phyloP scores from a whole-genome alignment of 2,329 filamentous ascomycete species.

The Calonectria multiphialidica region DNA sequence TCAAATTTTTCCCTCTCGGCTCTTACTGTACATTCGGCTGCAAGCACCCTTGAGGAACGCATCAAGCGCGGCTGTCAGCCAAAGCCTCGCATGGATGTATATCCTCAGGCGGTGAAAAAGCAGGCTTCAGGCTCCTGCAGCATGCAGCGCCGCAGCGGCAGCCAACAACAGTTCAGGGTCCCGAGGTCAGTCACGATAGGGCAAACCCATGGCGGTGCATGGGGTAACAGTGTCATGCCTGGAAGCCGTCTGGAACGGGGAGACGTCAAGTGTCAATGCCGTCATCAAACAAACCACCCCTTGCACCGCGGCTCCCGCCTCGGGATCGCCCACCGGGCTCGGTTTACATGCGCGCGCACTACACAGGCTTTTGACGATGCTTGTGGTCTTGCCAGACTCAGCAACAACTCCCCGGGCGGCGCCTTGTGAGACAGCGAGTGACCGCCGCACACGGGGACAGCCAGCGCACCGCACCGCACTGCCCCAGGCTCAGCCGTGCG shows the following conservation, averaged over 20 bases:
- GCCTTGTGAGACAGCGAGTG: background rate
- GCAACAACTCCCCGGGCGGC: background rate
- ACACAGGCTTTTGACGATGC: background rate
- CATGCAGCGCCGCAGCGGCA: background rate
- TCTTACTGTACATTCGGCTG: background rate
- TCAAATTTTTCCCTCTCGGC: background rate
- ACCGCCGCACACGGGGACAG: background rate
- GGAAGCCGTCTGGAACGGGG: conserved; percentile 10
- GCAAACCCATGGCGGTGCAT: background rate
- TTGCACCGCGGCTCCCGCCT: background rate
- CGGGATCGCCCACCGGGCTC: background rate
- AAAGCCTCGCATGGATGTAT: background rate
- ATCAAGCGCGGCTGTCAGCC: conserved; percentile 12
- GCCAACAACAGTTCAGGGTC: conserved; percentile 6
- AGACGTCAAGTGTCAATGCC: conserved; percentile 17
- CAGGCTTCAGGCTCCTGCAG: background rate
- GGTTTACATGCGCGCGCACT: background rate
- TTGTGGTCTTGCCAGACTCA: background rate
- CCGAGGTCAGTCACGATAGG: background rate
- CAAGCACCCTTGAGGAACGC: background rate
- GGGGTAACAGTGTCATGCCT: conserved; percentile 7
- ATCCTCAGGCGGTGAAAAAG: conserved; percentile 15
- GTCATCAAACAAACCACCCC: background rate
- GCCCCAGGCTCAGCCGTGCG: background rate
- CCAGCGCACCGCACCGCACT: background rate